A percentile compares a stretch with the other conserved stretches of the same genome.
Conservation (phyloP, 1,284 basidiomycete species). For the Cutaneotrichosporon dermatis region DNA sequence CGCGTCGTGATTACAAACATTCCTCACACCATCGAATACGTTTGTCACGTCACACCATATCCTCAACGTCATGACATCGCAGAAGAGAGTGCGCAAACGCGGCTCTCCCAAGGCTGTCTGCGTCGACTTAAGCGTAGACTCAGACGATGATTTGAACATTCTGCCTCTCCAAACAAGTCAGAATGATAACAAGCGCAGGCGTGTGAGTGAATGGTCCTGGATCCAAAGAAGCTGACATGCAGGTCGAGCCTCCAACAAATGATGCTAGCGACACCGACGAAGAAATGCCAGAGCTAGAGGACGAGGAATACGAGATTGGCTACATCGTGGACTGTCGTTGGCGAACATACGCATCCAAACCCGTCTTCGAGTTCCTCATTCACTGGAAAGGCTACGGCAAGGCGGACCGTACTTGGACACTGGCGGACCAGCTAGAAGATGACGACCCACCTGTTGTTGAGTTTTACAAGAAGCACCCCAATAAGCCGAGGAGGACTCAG, state of each 20-base stretch:
- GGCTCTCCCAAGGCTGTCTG: not conserved
- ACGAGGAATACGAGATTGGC: conserved; percentile 42
- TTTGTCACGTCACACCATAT: no score
- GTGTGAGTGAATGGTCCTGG: not conserved
- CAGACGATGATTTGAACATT: not conserved
- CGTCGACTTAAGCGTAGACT: conserved; percentile 1
- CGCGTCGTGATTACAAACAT: not conserved
- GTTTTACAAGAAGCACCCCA: conserved; percentile 31
- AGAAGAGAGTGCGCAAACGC: not conserved
- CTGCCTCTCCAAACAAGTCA: not conserved
- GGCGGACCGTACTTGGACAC: conserved; percentile 36
- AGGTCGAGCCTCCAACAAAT: not conserved
- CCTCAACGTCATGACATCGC: not conserved
- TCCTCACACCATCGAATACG: no score
- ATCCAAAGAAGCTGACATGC: not conserved
- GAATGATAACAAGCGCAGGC: conserved; percentile 1
- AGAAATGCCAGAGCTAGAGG: conserved; percentile 17
- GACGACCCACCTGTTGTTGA: conserved; percentile 45
- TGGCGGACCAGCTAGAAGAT: conserved; percentile 36
- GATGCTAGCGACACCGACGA: not conserved
- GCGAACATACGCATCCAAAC: conserved; percentile 15
- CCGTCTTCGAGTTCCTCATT: conserved; percentile 34
- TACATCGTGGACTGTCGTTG: conserved; percentile 39
- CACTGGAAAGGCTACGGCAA: conserved; percentile 37
- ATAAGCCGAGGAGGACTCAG: conserved; percentile 20